phyloP scores from a whole-genome alignment of 805 yeast genomes.

The Suhomyces sp. region DNA sequence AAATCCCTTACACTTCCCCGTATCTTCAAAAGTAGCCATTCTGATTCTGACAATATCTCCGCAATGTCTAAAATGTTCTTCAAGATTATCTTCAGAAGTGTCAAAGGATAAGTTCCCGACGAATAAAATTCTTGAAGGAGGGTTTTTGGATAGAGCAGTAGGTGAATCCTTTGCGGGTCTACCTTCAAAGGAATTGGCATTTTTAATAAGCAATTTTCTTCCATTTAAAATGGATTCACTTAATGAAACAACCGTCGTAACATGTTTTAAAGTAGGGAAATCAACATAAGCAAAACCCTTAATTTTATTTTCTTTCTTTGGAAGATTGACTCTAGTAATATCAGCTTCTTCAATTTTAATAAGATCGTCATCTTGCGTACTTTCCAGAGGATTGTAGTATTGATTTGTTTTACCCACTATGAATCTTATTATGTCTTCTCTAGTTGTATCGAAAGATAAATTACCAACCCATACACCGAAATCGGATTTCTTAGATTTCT shows the following conservation, averaged over 20 bases:
- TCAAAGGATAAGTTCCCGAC: conserved; percentile 94
- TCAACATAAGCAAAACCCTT: conserved; percentile 93
- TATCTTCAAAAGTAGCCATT: conserved; percentile 97
- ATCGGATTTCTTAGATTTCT: conserved; percentile 43
- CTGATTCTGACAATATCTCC: conserved; percentile 83
- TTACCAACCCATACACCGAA: conserved; percentile 95
- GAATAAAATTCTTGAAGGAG: conserved; percentile 85
- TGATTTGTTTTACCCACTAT: conserved; percentile 57
- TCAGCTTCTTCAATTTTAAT: conserved; percentile 51
- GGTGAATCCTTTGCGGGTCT: conserved; percentile 67
- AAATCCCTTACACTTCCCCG: conserved; percentile 96
- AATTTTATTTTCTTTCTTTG: conserved; percentile 66
- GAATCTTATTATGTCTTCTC: conserved; percentile 68
- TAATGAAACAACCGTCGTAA: conserved; percentile 59
- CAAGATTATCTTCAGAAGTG: conserved; percentile 75
- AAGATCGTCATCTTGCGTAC: conserved; percentile 24
- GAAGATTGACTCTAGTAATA: conserved; percentile 76
- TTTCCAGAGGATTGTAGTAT: conserved; percentile 12
- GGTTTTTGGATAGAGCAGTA: conserved; percentile 62
- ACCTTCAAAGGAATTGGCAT: conserved; percentile 79
- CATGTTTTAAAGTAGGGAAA: conserved; percentile 59
- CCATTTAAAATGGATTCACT: conserved; percentile 78
- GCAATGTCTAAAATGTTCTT: conserved; percentile 84
- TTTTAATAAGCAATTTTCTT: conserved; percentile 80
- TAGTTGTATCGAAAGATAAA: conserved; percentile 77